Conservation (phyloP, 2,329 filamentous ascomycete species). For the Cladosporium sp. region DNA sequence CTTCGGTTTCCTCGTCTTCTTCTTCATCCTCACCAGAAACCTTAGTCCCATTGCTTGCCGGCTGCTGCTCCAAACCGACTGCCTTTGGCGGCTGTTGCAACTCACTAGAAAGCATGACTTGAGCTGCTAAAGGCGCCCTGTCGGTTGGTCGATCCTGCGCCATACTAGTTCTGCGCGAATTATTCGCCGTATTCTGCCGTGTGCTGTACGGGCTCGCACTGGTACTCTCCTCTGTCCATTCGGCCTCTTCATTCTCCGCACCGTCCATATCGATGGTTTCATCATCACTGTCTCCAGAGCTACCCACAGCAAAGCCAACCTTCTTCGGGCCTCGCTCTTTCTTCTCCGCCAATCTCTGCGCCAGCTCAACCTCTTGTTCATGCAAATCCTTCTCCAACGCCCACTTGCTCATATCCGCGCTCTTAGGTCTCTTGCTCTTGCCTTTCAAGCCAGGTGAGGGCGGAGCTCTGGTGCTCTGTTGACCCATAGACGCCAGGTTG, state of each 20-base stretch:
- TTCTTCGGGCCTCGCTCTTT: constrained; percentile 22
- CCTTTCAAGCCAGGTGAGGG: constrained; percentile 27
- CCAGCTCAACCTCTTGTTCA: constrained; percentile 24
- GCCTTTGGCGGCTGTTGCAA: not conserved
- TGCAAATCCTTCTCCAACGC: constrained; percentile 25
- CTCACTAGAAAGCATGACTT: not conserved
- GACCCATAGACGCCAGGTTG: constrained; percentile 28
- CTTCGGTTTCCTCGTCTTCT: constrained; percentile 3
- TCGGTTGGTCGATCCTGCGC: constrained; percentile 19
- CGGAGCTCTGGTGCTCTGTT: constrained; percentile 20
- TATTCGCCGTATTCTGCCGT: constrained; percentile 33
- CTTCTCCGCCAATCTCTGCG: constrained; percentile 15
- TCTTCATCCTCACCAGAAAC: constrained; percentile 2
- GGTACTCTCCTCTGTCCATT: constrained; percentile 34
- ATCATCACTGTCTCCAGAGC: constrained; percentile 22
- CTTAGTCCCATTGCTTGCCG: not conserved
- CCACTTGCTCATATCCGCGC: constrained; percentile 22
- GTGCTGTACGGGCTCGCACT: constrained; percentile 34
- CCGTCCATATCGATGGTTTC: constrained; percentile 27
- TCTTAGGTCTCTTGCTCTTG: constrained; percentile 27
- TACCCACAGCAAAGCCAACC: constrained; percentile 31
- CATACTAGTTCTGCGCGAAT: constrained; percentile 29
- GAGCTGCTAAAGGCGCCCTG: constrained; percentile 11
- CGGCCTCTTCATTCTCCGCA: constrained; percentile 28
- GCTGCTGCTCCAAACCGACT: not conserved